These are phyloP conservation scores for Apiotrichum sp. DNA, from an alignment of 1,284 basidiomycete genomes.

Conservation along the genomic window DNA sequence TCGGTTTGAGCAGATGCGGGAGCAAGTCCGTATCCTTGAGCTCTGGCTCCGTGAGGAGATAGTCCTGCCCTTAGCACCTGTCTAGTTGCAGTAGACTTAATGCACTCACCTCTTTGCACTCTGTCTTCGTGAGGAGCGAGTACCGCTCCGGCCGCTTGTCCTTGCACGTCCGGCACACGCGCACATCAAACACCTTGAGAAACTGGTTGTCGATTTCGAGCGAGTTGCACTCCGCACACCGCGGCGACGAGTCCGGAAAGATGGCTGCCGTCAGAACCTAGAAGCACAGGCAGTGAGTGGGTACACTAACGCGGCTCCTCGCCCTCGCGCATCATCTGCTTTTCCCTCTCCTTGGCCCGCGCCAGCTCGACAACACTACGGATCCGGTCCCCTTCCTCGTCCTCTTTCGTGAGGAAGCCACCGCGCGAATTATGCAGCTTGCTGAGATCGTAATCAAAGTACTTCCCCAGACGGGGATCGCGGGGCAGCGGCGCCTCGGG, in stretches of 20 bases:
- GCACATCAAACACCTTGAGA: slow-evolving; percentile 68
- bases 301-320: slow-evolving; percentile 56
- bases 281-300: too few relatives aligned
- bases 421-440: slow-evolving; percentile 91
- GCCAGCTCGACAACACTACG: slow-evolving; percentile 65
- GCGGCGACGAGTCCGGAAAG: slow-evolving; percentile 63
- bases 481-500: slow-evolving; percentile 31
- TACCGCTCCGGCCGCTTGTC: slow-evolving; percentile 85
- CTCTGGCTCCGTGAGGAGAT: slow-evolving; percentile 84
- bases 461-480: slow-evolving; percentile 53
- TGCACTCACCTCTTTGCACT: slow-evolving; percentile 79
- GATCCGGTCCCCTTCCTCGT: slow-evolving; percentile 52
- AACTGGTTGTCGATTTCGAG: slow-evolving; percentile 78
- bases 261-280: slow-evolving; percentile 23
- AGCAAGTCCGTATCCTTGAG: slow-evolving; percentile 84
- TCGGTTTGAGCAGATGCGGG: slow-evolving; percentile 90
- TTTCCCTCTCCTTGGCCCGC: slow-evolving; percentile 58
- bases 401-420: slow-evolving; percentile 63
- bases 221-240: slow-evolving; percentile 73
- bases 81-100: not conserved
- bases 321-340: slow-evolving; percentile 65
- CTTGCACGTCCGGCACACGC: slow-evolving; percentile 85
- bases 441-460: slow-evolving; percentile 93
- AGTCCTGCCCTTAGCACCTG: slow-evolving; percentile 56
- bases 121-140: slow-evolving; percentile 93